These are phyloP conservation scores for Neonectria faginata DNA, from an alignment of 2,329 filamentous ascomycete genomes.

Conservation along the genomic window DNA sequence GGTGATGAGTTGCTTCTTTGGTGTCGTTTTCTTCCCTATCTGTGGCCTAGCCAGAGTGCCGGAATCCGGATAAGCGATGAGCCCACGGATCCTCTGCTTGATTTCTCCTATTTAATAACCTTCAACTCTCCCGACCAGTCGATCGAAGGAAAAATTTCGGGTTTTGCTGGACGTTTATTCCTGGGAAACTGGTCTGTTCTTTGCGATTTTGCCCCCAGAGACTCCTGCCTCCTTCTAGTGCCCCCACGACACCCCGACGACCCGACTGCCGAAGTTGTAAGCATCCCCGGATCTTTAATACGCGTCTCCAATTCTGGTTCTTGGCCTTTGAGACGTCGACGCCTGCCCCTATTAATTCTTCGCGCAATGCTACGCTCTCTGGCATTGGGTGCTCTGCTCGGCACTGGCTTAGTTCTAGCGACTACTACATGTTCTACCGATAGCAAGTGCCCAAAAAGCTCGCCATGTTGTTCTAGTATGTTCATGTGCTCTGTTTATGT, in stretches of 20 bases:
- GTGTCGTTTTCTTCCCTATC: background rate
- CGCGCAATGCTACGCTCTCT: constrained; percentile 50
- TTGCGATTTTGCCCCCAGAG: too few species aligned
- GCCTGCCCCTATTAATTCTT: constrained; percentile 9
- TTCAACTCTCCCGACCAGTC: background rate
- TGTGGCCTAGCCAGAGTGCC: background rate
- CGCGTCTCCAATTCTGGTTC: background rate
- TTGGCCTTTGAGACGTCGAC: background rate
- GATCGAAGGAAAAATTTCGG: too few species aligned
- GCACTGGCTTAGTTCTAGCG: constrained; percentile 34
- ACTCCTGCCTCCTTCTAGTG: too few species aligned
- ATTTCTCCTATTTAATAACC: background rate
- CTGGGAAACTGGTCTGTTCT: background rate
- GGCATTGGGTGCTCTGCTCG: constrained; percentile 47
- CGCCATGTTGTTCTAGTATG: too few species aligned
- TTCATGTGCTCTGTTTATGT: too few species aligned
- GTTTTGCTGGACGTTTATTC: background rate
- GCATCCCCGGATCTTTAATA: background rate
- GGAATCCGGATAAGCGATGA: constrained; percentile 7
- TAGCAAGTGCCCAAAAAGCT: too few species aligned
- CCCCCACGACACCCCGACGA: background rate
- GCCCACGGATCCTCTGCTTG: background rate
- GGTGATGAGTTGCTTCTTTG: background rate
- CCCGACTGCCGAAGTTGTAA: background rate
- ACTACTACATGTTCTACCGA: too few species aligned